Conservation (phyloP, 371 early-diverging fungal species). For the Rhizopus stolonifer region DNA sequence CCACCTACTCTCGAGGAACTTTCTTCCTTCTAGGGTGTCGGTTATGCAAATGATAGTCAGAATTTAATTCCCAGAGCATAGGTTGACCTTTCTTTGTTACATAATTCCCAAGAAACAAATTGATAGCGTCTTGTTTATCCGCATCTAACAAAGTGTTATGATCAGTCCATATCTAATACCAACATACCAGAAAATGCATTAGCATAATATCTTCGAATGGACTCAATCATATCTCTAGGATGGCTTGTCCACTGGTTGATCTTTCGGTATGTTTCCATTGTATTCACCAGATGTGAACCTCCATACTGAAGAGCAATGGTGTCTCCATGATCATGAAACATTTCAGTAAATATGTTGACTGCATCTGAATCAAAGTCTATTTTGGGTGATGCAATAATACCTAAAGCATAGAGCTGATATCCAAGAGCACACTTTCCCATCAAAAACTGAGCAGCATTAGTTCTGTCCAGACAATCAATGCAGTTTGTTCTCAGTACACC, state of each 20-base stretch:
- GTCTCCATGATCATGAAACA: conserved; percentile 99
- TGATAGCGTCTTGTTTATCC: conserved; percentile 96
- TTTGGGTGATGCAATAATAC: conserved; percentile 73
- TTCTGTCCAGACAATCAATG: conserved; percentile 99
- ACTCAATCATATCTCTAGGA: conserved; percentile 94
- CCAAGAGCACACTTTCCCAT: conserved; percentile 94
- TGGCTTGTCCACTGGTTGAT: conserved; percentile 93
- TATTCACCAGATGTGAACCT: conserved; percentile 97
- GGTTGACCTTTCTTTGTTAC: conserved; percentile 56
- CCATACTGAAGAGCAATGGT: conserved; percentile 99
- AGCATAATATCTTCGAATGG: conserved; percentile 86
- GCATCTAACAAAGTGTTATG: conserved; percentile 60
- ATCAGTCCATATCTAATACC: neutral
- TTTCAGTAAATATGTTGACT: conserved; percentile 88
- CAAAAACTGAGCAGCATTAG: conserved; percentile 98
- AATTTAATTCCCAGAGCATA: conserved; percentile 81
- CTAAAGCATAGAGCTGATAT: conserved; percentile 90
- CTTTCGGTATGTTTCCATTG: conserved; percentile 95
- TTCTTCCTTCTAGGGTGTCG: conserved; percentile 55
- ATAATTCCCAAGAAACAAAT: conserved; percentile 87
- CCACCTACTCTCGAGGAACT: conserved; percentile 46
- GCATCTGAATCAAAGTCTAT: conserved; percentile 93
- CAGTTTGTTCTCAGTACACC: conserved; percentile 98
- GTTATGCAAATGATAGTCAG: conserved; percentile 83
- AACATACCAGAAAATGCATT: conserved; percentile 86